A percentile compares a stretch with the other conserved stretches of the same genome.
Evolutionary conservation across 192 early-diverging fungal species (phyloP).

Genomic region (Dissophora globulifera): DNA sequence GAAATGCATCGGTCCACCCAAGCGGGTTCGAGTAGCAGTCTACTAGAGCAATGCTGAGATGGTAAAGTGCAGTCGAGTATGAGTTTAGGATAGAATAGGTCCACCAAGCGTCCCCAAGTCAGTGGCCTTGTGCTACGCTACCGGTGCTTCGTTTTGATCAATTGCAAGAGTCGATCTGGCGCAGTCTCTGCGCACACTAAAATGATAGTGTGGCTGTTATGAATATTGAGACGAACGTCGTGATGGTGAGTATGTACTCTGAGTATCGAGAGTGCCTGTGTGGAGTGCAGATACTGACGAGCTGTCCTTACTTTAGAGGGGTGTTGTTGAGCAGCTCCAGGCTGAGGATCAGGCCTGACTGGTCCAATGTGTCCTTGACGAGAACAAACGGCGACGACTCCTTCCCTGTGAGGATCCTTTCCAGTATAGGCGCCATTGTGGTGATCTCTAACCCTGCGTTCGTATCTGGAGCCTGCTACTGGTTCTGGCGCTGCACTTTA

Average conservation of each 20-base stretch:
- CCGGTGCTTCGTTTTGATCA: constrained; percentile 25
- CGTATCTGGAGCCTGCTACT: too few relatives aligned
- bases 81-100: not conserved
- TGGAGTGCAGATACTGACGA: too few relatives aligned
- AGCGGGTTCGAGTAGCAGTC: constrained; percentile 47
- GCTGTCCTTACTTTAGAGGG: too few relatives aligned
- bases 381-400: constrained; percentile 43
- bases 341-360: constrained; percentile 38
- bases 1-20: constrained; percentile 25
- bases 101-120: too few relatives aligned
- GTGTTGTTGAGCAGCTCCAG: constrained; percentile 34
- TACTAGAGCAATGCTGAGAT: constrained; percentile 14
- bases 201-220: constrained; percentile 28
- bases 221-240: not conserved
- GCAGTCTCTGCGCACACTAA: constrained; percentile 39
- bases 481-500: too few relatives aligned
- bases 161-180: constrained; percentile 17
- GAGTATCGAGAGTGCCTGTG: too few relatives aligned
- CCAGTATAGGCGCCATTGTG: constrained; percentile 32
- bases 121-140: too few relatives aligned
- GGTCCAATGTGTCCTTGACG: constrained; percentile 45
- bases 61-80: not conserved
- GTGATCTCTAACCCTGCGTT: not conserved
- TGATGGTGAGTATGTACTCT: constrained; percentile 18
- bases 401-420: constrained; percentile 39